Evolutionary conservation across 2,329 filamentous ascomycete genomes (phyloP), one percentile per base, ranked within the genome.

Genomic region (Fusarium heterosporum): DNA sequence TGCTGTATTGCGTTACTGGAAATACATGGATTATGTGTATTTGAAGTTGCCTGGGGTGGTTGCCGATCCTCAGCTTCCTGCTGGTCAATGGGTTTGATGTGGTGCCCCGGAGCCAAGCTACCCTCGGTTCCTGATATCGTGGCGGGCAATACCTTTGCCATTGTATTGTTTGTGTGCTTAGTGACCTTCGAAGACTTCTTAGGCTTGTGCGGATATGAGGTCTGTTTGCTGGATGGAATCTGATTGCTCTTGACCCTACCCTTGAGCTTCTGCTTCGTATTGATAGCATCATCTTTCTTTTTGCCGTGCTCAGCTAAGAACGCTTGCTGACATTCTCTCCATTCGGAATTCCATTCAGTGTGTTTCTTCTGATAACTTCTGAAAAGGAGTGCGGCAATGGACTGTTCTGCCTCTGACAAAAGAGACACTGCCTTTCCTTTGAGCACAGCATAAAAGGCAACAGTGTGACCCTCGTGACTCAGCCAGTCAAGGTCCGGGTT

Each of bases 321-420:
- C 12, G 41, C 19, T 7, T 56, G 29, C 9, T 54, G 19, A 4
- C 53, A 54, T 3, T 51, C 53, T 14, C 36, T 42, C 48, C 53
- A 56, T 17, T 56, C 48, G 6, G 38, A 25, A n/a, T 56, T 26
- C 48, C 53, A 56, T 6, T 36, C 17, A 8, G n/a, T 12, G n/a
- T 56, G 28, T 13, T 29, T 54, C 25, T 56, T 54, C 17, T 42
- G 30, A 32, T 56, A 56, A 12, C 32, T 8, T 4, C 39, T 56
- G 17, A 56, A 43, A 6, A 56, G 30, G 1, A 54, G 40, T 2
- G 29, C 42, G 8, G 38, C 48, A 9, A 56, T 34, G 6, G 26
- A 30, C 13, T 42, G 53, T 14, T 56, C 29, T 32, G 41, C 25
- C n/a, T 56, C 29, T 1, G 48, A 29, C 2, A 56, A 29, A 17